phyloP scores from a whole-genome alignment of 257 asterid species.

The Capsicum rhomboideum region DNA sequence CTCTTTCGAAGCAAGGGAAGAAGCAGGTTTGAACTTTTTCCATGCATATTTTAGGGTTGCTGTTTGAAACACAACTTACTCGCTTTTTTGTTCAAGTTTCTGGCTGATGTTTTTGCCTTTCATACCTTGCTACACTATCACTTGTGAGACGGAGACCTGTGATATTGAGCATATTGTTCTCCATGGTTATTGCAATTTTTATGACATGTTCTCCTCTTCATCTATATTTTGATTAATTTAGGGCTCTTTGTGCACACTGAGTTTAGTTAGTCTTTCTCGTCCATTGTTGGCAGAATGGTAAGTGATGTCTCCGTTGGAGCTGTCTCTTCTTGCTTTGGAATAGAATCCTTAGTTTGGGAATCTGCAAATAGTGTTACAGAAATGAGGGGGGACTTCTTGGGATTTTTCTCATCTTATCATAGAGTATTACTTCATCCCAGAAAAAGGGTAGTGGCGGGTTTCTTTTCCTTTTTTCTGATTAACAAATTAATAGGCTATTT shows the following conservation, averaged over 20 bases:
- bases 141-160: background rate
- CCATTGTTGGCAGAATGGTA: background rate
- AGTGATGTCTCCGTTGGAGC: background rate
- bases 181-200: background rate
- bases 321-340: background rate
- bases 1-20: constrained; percentile 95
- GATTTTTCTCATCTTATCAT: background rate
- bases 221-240: background rate
- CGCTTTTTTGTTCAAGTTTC: background rate
- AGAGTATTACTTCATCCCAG: background rate
- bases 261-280: background rate
- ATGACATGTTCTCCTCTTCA: background rate
- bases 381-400: background rate
- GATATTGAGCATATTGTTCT: background rate
- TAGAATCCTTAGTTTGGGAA: background rate
- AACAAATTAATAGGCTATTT: background rate
- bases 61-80: background rate
- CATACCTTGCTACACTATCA: background rate
- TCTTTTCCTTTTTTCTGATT: background rate
- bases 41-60: background rate
- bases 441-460: background rate
- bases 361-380: background rate
- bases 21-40: constrained; percentile 62
- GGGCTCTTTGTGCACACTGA: background rate
- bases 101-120: background rate